phyloP scores from a whole-genome alignment of 2,329 filamentous ascomycete species.

The Karstenula rhodostoma region DNA sequence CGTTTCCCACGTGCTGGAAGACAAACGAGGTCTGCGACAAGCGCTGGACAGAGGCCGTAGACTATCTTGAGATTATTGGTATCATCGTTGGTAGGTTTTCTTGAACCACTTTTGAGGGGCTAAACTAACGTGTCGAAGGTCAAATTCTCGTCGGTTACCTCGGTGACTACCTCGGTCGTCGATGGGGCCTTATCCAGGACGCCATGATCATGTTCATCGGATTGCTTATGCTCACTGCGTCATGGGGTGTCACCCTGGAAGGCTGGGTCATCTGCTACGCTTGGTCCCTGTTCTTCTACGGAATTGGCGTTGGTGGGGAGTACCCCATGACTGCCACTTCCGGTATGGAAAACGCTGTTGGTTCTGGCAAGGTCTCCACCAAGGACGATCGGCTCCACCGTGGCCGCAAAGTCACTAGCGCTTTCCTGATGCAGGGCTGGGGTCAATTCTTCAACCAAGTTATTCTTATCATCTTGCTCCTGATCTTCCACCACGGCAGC shows the following conservation, averaged over 20 bases:
- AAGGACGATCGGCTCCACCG: slow-evolving; percentile 93
- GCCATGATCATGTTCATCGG: slow-evolving; percentile 93
- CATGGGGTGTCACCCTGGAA: slow-evolving; percentile 85
- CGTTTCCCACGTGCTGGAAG: slow-evolving; percentile 83
- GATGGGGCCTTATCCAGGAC: slow-evolving; percentile 96
- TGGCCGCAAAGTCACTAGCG: slow-evolving; percentile 92
- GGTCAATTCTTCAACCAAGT: slow-evolving; percentile 95
- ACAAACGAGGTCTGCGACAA: slow-evolving; percentile 70
- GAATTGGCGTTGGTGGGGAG: slow-evolving; percentile 78
- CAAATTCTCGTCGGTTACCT: slow-evolving; percentile 87
- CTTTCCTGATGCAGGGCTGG: slow-evolving; percentile 99
- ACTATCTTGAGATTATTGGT: slow-evolving; percentile 91
- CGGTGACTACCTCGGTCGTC: slow-evolving; percentile 84
- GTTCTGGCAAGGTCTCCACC: slow-evolving; percentile 86
- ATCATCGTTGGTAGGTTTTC: slow-evolving; percentile 79
- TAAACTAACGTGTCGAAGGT: slow-evolving; percentile 25
- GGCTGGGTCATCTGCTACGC: slow-evolving; percentile 98
- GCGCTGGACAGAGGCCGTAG: slow-evolving; percentile 84
- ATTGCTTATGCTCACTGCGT: slow-evolving; percentile 87
- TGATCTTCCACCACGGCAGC: slow-evolving; percentile 85
- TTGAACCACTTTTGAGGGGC: not conserved
- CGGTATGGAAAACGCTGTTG: slow-evolving; percentile 89
- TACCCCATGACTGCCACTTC: slow-evolving; percentile 97
- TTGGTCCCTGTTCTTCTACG: slow-evolving; percentile 93
- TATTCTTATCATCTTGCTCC: slow-evolving; percentile 82